Evolutionary conservation across 768 basidiomycete species (phyloP), one percentile per base, ranked within the genome.

Genomic region (Psilocybe azurescens): DNA sequence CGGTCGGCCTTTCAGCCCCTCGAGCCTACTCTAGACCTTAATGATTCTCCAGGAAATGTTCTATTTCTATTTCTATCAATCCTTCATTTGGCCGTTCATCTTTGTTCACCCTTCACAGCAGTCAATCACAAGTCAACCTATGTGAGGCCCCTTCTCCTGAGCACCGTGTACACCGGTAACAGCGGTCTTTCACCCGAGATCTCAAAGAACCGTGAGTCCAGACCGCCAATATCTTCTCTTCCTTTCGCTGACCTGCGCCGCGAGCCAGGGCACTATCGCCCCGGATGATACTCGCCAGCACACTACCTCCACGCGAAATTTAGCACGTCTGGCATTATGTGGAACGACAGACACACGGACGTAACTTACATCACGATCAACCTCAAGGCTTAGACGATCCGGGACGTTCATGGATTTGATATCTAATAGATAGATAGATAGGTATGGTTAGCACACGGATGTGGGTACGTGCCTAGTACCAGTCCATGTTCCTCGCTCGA

Each of bases 71-170:
- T 53, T 32, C 32, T 32, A 53, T 18, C 52, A 36, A 11, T 7
- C 33, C 52, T 18, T 53, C 52, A 7, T 36, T 36, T 38, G 30
- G 28, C 30, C 51, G 28, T 39, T 38, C 52, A 53, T 53, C 52
- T 53, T n/a, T 53, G 32, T 32, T 33, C 20, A 16, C n/a, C 52
- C 29, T 38, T 53, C 52, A 53, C 14, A 53, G 16, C 52, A 53
- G 52, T 36, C 52, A 53, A 53, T 36, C 33, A 36, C 33, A 53
- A 53, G 51, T 52, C 52, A 53, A 30, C 11, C 14, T 9, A 52
- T 9, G n/a, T 14, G 24, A 24, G 24, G 24, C 24, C 24, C 24
- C 11, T 14, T 52, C 24, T 28, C 32, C n/a, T 36, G 52, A 32
- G 14, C 51, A n/a, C 14, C 29, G 16, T 52, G 38, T 14, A 39